These are phyloP conservation scores for Solanum hybrid DNA, from an alignment of 305 asterid genomes.

Conservation along the genomic window DNA sequence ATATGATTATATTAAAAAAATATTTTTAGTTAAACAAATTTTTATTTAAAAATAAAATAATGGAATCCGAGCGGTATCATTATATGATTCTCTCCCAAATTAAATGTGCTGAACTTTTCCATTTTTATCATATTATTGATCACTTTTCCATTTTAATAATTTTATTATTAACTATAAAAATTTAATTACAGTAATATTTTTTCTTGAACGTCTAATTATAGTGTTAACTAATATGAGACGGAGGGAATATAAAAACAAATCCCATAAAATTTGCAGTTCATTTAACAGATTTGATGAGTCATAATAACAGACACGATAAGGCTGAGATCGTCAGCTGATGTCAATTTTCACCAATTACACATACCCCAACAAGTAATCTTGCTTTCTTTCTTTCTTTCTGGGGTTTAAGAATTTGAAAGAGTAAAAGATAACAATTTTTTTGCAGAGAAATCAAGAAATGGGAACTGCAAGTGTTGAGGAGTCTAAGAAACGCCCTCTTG, in stretches of 20 bases:
- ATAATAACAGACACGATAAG: not conserved
- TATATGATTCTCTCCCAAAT: not conserved
- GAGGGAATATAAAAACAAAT: not conserved
- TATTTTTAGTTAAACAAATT: too few species aligned
- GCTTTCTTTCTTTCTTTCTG: too few species aligned
- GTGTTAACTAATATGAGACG: not conserved
- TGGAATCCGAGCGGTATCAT: not conserved
- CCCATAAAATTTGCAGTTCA: not conserved
- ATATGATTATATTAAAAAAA: too few species aligned
- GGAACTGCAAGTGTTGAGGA: not conserved
- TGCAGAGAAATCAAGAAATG: constrained; percentile 4
- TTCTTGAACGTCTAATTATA: too few species aligned
- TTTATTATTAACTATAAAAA: too few species aligned
- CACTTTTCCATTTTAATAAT: too few species aligned
- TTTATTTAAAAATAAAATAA: too few species aligned
- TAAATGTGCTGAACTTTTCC: not conserved
- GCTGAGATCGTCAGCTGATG: not conserved
- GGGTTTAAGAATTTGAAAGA: not conserved
- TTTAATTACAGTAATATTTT: too few species aligned
- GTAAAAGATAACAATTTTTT: not conserved
- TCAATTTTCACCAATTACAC: not conserved
- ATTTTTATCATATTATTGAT: too few species aligned
- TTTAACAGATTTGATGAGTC: not conserved
- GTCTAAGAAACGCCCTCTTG: constrained; percentile 31
- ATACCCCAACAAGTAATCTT: not conserved